A percentile compares a stretch with the other conserved stretches of the same genome.
These are phyloP conservation scores for Discostella pseudostelligera DNA, from an alignment of 108 stramenopile species.

Conservation along the genomic window DNA sequence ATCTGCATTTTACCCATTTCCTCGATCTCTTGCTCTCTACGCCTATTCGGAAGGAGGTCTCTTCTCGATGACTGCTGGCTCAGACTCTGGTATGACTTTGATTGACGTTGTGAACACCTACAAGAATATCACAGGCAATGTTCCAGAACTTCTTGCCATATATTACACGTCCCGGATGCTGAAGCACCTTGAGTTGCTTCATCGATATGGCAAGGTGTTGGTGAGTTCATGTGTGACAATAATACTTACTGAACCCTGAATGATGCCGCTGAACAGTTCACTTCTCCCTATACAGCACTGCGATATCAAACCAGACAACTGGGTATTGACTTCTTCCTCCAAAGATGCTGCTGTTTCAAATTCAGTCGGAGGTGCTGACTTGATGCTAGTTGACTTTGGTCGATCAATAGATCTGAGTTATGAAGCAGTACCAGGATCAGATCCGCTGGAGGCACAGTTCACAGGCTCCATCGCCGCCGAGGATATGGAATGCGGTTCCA, in stretches of 20 bases:
- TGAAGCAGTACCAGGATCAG: conserved; percentile 13
- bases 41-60: conserved; percentile 67
- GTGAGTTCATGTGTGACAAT: conserved; percentile 43
- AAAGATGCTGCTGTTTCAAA: conserved; percentile 21
- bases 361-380: conserved; percentile 48
- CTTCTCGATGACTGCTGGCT: conserved; percentile 74
- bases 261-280: background rate
- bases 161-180: conserved; percentile 78
- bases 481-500: conserved; percentile 73
- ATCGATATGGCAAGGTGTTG: conserved; percentile 73
- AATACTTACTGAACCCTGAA: background rate
- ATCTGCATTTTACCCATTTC: conserved; percentile 51
- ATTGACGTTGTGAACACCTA: conserved; percentile 77
- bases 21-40: conserved; percentile 58
- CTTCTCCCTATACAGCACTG: conserved; percentile 51
- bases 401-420: conserved; percentile 62
- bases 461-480: conserved; percentile 51
- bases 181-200: conserved; percentile 62
- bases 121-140: conserved; percentile 50
- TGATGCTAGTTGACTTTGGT: conserved; percentile 85
- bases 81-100: conserved; percentile 67
- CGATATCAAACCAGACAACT: conserved; percentile 87
- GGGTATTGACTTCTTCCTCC: conserved; percentile 55
- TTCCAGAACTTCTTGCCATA: conserved; percentile 71
- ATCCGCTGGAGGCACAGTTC: conserved; percentile 48